Percentiles rank a stretch among this genome's conserved stretches.
Evolutionary conservation across 2,329 filamentous ascomycete genomes (phyloP).

Genomic region (Clonostachys rosea): DNA sequence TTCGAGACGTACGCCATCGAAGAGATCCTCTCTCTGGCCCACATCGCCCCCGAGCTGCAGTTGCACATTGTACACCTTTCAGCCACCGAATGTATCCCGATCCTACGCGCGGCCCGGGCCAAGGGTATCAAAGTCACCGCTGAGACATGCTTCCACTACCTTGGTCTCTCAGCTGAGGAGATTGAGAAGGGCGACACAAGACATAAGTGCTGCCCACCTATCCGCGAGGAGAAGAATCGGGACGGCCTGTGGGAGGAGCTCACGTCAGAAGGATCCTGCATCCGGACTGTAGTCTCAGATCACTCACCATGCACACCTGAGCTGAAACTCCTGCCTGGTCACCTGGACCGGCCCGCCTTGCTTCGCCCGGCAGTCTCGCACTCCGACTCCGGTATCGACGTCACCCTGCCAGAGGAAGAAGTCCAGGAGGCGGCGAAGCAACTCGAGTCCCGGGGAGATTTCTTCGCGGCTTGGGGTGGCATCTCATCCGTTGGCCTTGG

Average conservation of each 20-base stretch:
- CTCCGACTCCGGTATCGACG: conserved; percentile 48
- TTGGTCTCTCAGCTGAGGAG: conserved; percentile 76
- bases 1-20: conserved; percentile 91
- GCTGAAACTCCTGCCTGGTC: conserved; percentile 77
- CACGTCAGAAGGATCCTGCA: conserved; percentile 65
- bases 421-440: conserved; percentile 23
- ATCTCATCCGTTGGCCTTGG: conserved; percentile 93
- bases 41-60: conserved; percentile 74
- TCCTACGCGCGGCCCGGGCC: conserved; percentile 68
- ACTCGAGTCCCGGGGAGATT: conserved; percentile 61
- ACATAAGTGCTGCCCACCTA: conserved; percentile 94
- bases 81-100: conserved; percentile 80
- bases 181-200: conserved; percentile 82
- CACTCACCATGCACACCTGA: conserved; percentile 96
- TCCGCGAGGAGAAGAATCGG: conserved; percentile 76
- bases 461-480: conserved; percentile 94
- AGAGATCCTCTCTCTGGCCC: conserved; percentile 77
- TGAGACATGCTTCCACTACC: conserved; percentile 94
- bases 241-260: conserved; percentile 86
- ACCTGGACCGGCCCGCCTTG: conserved; percentile 38
- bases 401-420: conserved; percentile 26
- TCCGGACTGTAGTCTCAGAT: conserved; percentile 89
- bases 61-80: conserved; percentile 93
- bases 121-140: conserved; percentile 82
- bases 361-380: conserved; percentile 27